Percentiles rank a stretch among this genome's conserved stretches.
Conservation (phyloP, 2,329 filamentous ascomycete genomes). For the Exophiala sideris region DNA sequence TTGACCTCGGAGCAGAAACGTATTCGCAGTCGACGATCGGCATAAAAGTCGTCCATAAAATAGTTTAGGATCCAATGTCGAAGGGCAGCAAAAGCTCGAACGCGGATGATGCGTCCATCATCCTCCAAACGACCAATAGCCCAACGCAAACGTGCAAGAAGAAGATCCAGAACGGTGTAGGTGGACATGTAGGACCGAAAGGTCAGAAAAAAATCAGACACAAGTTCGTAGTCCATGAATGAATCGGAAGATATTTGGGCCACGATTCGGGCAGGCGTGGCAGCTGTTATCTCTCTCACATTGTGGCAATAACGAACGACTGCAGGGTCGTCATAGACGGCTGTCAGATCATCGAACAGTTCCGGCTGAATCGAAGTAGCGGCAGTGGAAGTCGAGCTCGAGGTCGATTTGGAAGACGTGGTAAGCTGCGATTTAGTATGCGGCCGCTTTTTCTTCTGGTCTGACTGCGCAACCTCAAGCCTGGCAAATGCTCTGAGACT, state of each 20-base stretch:
- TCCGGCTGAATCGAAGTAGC: slow-evolving; percentile 51
- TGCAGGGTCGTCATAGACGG: slow-evolving; percentile 74
- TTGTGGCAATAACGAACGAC: slow-evolving; percentile 77
- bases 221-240: slow-evolving; percentile 92
- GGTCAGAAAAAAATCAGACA: slow-evolving; percentile 97
- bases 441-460: not conserved
- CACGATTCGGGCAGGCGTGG: slow-evolving; percentile 84
- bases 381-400: slow-evolving; percentile 27
- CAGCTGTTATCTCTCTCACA: slow-evolving; percentile 75
- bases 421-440: slow-evolving; percentile 22
- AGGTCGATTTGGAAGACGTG: slow-evolving; percentile 36
- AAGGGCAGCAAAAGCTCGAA: slow-evolving; percentile 90
- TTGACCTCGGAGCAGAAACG: slow-evolving; percentile 82
- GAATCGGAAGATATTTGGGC: slow-evolving; percentile 94
- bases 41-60: slow-evolving; percentile 88
- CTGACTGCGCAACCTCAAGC: slow-evolving; percentile 5
- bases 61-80: slow-evolving; percentile 98
- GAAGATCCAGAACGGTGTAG: slow-evolving; percentile 72
- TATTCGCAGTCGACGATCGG: slow-evolving; percentile 68
- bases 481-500: slow-evolving; percentile 20
- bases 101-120: slow-evolving; percentile 86
- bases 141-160: slow-evolving; percentile 83
- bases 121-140: slow-evolving; percentile 76
- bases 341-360: slow-evolving; percentile 78
- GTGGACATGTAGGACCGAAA: slow-evolving; percentile 83